A percentile compares a stretch with the other conserved stretches of the same genome.
Conservation (phyloP, 2,329 filamentous ascomycete species). For the Sporothrix dimorphospora region DNA sequence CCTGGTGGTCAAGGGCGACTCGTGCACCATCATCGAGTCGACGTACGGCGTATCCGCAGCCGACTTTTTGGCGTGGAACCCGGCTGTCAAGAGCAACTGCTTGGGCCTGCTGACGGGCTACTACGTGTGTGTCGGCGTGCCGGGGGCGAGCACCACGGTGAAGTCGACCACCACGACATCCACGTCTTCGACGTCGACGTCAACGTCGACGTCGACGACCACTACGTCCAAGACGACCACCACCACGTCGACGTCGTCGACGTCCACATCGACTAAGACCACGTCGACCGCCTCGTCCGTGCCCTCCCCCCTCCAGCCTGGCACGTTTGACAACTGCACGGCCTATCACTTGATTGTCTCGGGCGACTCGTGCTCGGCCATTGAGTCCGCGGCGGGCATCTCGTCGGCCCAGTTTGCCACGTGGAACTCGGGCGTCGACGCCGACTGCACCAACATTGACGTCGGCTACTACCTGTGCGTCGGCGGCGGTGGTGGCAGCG, state of each 20-base stretch:
- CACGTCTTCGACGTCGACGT: background rate
- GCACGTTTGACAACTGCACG: constrained; percentile 28
- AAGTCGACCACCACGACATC: background rate
- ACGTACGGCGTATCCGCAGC: constrained; percentile 1
- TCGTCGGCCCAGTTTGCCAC: constrained; percentile 17
- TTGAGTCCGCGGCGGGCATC: constrained; percentile 25
- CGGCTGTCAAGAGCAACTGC: constrained; percentile 18
- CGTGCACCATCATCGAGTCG: constrained; percentile 23
- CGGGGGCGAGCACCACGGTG: background rate
- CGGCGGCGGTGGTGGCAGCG: background rate
- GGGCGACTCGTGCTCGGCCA: constrained; percentile 27
- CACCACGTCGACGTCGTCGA: background rate
- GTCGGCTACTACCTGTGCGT: constrained; percentile 26
- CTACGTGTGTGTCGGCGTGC: constrained; percentile 28
- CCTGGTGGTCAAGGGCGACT: constrained; percentile 24
- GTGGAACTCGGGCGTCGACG: constrained; percentile 14
- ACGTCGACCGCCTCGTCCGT: background rate
- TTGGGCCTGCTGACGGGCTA: constrained; percentile 26
- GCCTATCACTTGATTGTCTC: constrained; percentile 24
- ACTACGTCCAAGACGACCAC: background rate
- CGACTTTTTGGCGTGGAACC: constrained; percentile 28
- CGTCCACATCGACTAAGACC: background rate
- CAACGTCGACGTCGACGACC: background rate
- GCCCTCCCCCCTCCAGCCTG: constrained; percentile 26
- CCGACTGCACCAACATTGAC: constrained; percentile 25